These are phyloP conservation scores for Beauveria australis DNA, from an alignment of 2,329 filamentous ascomycete genomes.

Conservation along the genomic window DNA sequence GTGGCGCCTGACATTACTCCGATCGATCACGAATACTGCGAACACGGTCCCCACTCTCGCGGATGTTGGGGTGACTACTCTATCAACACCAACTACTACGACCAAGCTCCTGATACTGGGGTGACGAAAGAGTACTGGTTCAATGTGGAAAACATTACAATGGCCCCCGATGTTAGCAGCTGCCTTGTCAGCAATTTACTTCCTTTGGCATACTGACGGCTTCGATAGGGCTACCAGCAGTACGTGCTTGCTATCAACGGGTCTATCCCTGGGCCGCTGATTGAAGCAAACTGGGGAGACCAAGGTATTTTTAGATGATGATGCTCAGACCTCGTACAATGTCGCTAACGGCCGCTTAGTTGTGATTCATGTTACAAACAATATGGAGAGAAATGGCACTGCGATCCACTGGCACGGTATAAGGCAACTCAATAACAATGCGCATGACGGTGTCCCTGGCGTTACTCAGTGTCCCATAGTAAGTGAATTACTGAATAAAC, in stretches of 20 bases:
- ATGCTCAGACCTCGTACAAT: no score
- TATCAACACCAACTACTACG: slow-evolving; percentile 38
- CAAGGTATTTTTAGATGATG: slow-evolving; percentile 5
- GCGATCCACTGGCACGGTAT: slow-evolving; percentile 57
- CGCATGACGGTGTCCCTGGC: slow-evolving; percentile 47
- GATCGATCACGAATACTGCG: not conserved
- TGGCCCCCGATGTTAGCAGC: slow-evolving; percentile 29
- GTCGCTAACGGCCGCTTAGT: not conserved
- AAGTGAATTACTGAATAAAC: not conserved
- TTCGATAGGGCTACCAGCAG: slow-evolving; percentile 28
- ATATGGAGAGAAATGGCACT: slow-evolving; percentile 50
- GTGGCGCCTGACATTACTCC: not conserved
- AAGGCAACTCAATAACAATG: slow-evolving; percentile 44
- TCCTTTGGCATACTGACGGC: not conserved
- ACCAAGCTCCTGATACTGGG: slow-evolving; percentile 35
- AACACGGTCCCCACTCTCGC: not conserved
- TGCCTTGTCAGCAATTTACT: not conserved
- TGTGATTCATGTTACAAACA: slow-evolving; percentile 42
- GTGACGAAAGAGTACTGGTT: slow-evolving; percentile 43
- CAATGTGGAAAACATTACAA: slow-evolving; percentile 30
- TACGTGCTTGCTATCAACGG: slow-evolving; percentile 43
- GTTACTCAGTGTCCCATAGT: slow-evolving; percentile 42
- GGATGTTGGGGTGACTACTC: slow-evolving; percentile 38
- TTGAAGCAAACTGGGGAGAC: slow-evolving; percentile 45
- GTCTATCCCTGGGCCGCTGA: slow-evolving; percentile 49